Percentiles rank a stretch among this genome's conserved stretches.
These are phyloP conservation scores for Aspergillus arachidicola DNA, from an alignment of 2,329 filamentous ascomycete genomes.

Conservation along the genomic window DNA sequence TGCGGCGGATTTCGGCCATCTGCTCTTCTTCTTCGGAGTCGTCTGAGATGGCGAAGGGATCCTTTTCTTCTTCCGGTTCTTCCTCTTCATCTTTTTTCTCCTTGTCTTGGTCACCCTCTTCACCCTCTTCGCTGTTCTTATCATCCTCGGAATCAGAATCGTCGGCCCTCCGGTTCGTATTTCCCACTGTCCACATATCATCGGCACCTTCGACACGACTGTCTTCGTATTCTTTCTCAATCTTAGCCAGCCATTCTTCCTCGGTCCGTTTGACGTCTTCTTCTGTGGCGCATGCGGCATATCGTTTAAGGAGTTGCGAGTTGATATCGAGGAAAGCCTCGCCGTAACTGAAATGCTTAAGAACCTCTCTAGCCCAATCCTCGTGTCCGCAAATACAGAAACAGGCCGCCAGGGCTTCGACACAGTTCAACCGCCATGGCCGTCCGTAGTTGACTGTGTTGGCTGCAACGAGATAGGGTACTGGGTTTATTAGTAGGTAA, in stretches of 20 bases:
- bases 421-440: slow-evolving; percentile 93
- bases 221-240: slow-evolving; percentile 86
- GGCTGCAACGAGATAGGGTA: slow-evolving; percentile 94
- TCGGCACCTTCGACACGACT: slow-evolving; percentile 66
- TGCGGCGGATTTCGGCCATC: slow-evolving; percentile 89
- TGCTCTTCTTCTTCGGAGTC: slow-evolving; percentile 81
- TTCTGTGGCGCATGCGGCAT: slow-evolving; percentile 81
- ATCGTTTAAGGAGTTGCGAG: slow-evolving; percentile 74
- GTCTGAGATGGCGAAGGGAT: slow-evolving; percentile 77
- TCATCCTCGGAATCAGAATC: slow-evolving; percentile 58
- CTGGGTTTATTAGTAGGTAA: slow-evolving; percentile 25
- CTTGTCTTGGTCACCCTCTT: slow-evolving; percentile 48
- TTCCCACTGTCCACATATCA: slow-evolving; percentile 89
- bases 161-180: slow-evolving; percentile 70
- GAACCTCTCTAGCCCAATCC: slow-evolving; percentile 85
- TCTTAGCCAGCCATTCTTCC: slow-evolving; percentile 81
- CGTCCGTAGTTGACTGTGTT: slow-evolving; percentile 98
- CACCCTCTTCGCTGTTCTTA: slow-evolving; percentile 48
- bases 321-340: slow-evolving; percentile 91
- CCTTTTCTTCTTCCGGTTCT: slow-evolving; percentile 52
- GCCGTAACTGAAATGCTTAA: slow-evolving; percentile 87
- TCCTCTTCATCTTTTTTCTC: slow-evolving; percentile 50
- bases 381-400: slow-evolving; percentile 90
- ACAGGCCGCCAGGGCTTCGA: slow-evolving; percentile 88
- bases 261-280: slow-evolving; percentile 82